Percentiles rank a stretch among this genome's conserved stretches.
Evolutionary conservation across 106 monocot genomes (phyloP).

Genomic region (Amphibolis antarctica): DNA sequence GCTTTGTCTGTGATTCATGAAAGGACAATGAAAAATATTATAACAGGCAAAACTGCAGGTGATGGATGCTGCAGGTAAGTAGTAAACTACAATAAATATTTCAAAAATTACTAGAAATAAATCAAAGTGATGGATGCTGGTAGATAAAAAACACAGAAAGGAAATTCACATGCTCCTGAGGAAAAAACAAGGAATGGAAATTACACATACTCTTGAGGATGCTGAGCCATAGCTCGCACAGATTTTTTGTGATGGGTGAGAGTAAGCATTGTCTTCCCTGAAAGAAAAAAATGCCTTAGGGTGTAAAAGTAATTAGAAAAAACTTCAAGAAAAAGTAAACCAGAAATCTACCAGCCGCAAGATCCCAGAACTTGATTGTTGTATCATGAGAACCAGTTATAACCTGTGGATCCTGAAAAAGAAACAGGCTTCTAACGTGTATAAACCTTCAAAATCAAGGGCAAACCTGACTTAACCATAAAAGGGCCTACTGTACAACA

Average conservation of each 20-base stretch:
- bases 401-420: conserved; percentile 95
- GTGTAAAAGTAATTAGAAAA: conserved; percentile 2
- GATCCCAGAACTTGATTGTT: conserved; percentile 97
- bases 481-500: too few species aligned
- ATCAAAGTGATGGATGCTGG: too few species aligned
- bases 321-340: neutral
- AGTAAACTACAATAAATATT: too few species aligned
- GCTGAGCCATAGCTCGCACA: conserved; percentile 80
- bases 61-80: too few species aligned
- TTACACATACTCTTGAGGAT: conserved; percentile 73
- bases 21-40: neutral
- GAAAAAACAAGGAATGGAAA: neutral
- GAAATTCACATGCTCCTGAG: too few species aligned
- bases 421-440: neutral
- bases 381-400: conserved; percentile 98
- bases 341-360: conserved; percentile 69
- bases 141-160: too few species aligned
- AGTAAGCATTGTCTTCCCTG: conserved; percentile 90
- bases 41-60: neutral
- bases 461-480: too few species aligned
- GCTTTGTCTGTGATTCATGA: conserved; percentile 35
- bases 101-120: too few species aligned
- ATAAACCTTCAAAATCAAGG: too few species aligned
- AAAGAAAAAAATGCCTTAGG: neutral
- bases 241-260: conserved; percentile 98